Evolutionary conservation across 164 flowering plant genomes (phyloP).

Genomic region (Stephania cephalantha): DNA sequence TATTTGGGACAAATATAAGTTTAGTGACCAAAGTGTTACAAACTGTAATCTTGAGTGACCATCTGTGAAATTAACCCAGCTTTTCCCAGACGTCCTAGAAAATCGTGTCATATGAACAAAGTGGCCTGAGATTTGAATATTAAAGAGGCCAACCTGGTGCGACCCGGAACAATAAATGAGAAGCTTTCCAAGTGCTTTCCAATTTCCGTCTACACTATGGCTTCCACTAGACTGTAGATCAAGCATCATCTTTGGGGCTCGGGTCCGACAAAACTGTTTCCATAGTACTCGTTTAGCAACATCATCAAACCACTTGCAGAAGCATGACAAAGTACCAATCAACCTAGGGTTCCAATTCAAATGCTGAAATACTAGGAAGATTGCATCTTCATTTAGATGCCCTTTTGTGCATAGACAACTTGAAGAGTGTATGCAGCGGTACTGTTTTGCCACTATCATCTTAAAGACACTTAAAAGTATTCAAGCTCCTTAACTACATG

Average conservation of each 20-base stretch:
- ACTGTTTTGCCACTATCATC: conserved; percentile 76
- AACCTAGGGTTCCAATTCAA: conserved; percentile 91
- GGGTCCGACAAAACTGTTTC: conserved; percentile 86
- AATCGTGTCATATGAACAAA: conserved; percentile 85
- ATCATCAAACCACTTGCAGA: conserved; percentile 99
- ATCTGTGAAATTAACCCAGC: no score
- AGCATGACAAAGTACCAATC: conserved; percentile 76
- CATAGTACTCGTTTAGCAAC: conserved; percentile 84
- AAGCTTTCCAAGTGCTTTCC: conserved; percentile 96
- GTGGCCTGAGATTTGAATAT: conserved; percentile 73
- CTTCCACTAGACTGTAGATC: conserved; percentile 93
- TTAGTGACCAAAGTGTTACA: no score
- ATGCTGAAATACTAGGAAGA: conserved; percentile 67
- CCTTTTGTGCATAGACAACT: conserved; percentile 84
- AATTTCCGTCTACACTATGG: conserved; percentile 92
- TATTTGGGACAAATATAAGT: no score
- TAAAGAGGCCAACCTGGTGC: conserved; percentile 61
- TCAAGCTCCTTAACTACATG: not conserved
- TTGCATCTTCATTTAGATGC: conserved; percentile 73
- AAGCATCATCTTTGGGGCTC: conserved; percentile 96
- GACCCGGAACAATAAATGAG: conserved; percentile 88
- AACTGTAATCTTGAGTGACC: no score
- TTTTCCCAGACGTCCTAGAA: conserved; percentile 94
- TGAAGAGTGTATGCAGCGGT: conserved; percentile 85
- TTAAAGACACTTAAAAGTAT: not conserved